A percentile compares a stretch with the other conserved stretches of the same genome.
These are phyloP conservation scores for Geoglossum cookeanum DNA, from an alignment of 2,329 filamentous ascomycete species.

Conservation along the genomic window DNA sequence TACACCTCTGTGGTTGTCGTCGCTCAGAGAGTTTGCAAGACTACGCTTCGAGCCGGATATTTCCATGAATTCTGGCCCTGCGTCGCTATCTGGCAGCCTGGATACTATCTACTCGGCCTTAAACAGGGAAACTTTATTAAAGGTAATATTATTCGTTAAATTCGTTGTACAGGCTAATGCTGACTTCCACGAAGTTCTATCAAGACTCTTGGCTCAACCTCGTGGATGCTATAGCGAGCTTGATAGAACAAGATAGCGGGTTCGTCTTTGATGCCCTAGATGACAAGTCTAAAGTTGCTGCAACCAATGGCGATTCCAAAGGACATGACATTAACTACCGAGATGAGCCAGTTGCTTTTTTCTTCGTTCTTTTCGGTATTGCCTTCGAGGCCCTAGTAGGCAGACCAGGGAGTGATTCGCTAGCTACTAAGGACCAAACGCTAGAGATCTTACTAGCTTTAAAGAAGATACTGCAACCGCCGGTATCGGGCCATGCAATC, in stretches of 20 bases:
- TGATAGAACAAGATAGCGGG: conserved; percentile 94
- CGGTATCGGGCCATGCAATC: conserved; percentile 88
- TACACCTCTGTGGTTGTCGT: conserved; percentile 86
- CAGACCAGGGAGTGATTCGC: conserved; percentile 45
- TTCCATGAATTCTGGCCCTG: conserved; percentile 70
- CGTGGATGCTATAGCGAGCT: conserved; percentile 88
- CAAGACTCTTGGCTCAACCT: conserved; percentile 94
- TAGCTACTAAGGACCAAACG: conserved; percentile 58
- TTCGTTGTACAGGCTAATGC: too few species aligned
- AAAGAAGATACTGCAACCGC: conserved; percentile 86
- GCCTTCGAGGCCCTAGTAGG: conserved; percentile 90
- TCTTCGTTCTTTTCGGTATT: conserved; percentile 93
- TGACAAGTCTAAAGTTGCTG: conserved; percentile 41
- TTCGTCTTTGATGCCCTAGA: conserved; percentile 96
- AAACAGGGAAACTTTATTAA: conserved; percentile 80
- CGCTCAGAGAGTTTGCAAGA: conserved; percentile 79
- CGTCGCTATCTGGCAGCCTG: conserved; percentile 55
- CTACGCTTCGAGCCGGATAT: conserved; percentile 94
- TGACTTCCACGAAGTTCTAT: conserved; percentile 45
- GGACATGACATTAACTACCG: conserved; percentile 84
- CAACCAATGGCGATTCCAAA: conserved; percentile 33
- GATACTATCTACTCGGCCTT: conserved; percentile 90
- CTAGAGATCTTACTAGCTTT: conserved; percentile 77
- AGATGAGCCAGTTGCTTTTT: conserved; percentile 94
- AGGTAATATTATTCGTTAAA: conserved; percentile 24